Conservation (phyloP, 192 early-diverging fungal genomes). For the Jimgerdemannia lactiflua region DNA sequence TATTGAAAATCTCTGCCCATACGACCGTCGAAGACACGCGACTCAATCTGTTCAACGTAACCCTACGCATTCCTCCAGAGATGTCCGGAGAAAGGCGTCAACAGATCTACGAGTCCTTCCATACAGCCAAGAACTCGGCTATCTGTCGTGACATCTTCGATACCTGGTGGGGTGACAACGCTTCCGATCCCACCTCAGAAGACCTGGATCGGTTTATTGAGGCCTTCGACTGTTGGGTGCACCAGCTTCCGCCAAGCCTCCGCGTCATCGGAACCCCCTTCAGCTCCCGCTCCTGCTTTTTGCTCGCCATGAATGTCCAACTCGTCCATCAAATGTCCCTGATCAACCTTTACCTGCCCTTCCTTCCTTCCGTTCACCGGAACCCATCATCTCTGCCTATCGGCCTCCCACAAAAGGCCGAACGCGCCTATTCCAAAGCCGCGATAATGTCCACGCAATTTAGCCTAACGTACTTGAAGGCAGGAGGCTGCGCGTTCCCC, state of each 20-base stretch:
- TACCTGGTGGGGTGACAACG: background rate
- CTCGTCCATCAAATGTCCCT: background rate
- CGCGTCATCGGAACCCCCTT: background rate
- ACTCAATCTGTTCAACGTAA: background rate
- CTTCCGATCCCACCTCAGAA: background rate
- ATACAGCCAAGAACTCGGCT: background rate
- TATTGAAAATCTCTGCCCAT: background rate
- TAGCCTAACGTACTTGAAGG: background rate
- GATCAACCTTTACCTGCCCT: background rate
- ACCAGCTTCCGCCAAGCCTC: background rate
- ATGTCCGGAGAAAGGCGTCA: background rate
- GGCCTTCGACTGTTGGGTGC: background rate
- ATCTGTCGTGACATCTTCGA: background rate
- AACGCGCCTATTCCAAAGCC: background rate
- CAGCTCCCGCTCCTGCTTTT: background rate
- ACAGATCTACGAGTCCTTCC: background rate
- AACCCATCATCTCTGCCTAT: background rate
- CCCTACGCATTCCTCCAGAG: background rate
- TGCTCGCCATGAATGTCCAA: background rate
- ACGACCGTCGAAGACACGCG: background rate
- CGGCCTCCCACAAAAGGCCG: background rate
- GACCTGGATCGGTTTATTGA: background rate
- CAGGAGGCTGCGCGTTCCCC: background rate
- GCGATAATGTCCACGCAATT: background rate
- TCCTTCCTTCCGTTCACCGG: background rate